These are phyloP conservation scores for Nectriaceae sp. DNA, from an alignment of 2,329 filamentous ascomycete species.

Conservation along the genomic window DNA sequence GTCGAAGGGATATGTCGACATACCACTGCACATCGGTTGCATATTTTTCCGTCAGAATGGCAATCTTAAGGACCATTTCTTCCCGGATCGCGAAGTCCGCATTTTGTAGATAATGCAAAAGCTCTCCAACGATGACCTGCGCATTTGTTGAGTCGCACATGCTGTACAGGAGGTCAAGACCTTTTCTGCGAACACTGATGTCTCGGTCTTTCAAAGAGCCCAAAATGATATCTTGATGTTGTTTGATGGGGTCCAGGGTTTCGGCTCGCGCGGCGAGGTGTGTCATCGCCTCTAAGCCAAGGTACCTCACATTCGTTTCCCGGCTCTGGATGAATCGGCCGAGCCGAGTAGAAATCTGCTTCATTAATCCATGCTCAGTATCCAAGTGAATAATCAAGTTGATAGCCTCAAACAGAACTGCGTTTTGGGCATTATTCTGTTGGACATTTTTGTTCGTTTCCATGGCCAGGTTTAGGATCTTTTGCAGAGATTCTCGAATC, in stretches of 20 bases:
- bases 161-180: constrained; percentile 94
- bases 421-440: constrained; percentile 98
- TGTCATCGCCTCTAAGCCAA: constrained; percentile 96
- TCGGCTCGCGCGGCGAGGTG: constrained; percentile 93
- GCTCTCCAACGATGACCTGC: constrained; percentile 87
- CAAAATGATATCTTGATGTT: constrained; percentile 94
- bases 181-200: constrained; percentile 95
- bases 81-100: constrained; percentile 97
- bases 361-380: constrained; percentile 91
- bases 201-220: constrained; percentile 92
- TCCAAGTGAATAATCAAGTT: constrained; percentile 98
- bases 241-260: constrained; percentile 95
- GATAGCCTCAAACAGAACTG: constrained; percentile 96
- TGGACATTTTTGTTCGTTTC: constrained; percentile 98
- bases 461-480: constrained; percentile 87
- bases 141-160: constrained; percentile 99
- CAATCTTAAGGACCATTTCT: constrained; percentile 99
- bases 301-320: constrained; percentile 95
- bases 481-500: constrained; percentile 88
- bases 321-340: constrained; percentile 96
- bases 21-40: constrained; percentile 99
- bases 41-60: constrained; percentile 97
- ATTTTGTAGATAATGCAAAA: constrained; percentile 91
- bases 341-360: constrained; percentile 87
- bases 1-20: constrained; percentile 91